Evolutionary conservation across 1,139 yeast species (phyloP).

Genomic region (Tardiomyces digboiensis): DNA sequence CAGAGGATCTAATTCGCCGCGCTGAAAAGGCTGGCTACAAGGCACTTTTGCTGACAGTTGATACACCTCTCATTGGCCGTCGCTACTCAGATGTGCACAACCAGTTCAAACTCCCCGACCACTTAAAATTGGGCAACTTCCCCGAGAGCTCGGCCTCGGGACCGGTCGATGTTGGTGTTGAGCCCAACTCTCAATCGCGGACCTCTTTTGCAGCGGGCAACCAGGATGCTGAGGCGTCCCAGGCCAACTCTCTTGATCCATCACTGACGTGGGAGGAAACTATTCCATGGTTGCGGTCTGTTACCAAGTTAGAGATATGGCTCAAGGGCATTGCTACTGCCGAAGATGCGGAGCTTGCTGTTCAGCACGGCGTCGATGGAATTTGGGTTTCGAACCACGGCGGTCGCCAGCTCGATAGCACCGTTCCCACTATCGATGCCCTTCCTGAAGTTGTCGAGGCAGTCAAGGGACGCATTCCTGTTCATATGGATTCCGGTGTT

Average conservation of each 20-base stretch:
- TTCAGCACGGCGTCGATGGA: constrained; percentile 40
- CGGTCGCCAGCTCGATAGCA: constrained; percentile 43
- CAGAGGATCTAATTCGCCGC: constrained; percentile 34
- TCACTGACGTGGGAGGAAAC: constrained; percentile 52
- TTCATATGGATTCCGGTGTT: constrained; percentile 48
- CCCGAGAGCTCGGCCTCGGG: constrained; percentile 7
- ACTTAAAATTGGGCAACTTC: constrained; percentile 26
- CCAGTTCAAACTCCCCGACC: constrained; percentile 34
- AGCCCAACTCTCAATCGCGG: constrained; percentile 15
- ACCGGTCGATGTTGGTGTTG: constrained; percentile 22
- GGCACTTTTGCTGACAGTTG: constrained; percentile 57
- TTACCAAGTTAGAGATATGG: constrained; percentile 29
- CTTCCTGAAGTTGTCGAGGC: constrained; percentile 48
- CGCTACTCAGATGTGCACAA: constrained; percentile 45
- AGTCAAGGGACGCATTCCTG: constrained; percentile 35
- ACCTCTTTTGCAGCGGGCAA: constrained; percentile 10
- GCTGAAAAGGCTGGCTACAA: constrained; percentile 47
- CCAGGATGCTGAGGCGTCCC: constrained; percentile 9
- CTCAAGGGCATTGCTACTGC: constrained; percentile 50
- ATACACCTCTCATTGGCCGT: constrained; percentile 58
- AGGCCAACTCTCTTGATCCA: constrained; percentile 53
- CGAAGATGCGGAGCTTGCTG: constrained; percentile 51
- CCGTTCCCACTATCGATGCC: constrained; percentile 40
- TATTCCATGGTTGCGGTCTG: constrained; percentile 30
- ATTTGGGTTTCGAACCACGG: constrained; percentile 48